phyloP scores from a whole-genome alignment of 1,284 basidiomycete genomes.

The Ganoderma meredithae region DNA sequence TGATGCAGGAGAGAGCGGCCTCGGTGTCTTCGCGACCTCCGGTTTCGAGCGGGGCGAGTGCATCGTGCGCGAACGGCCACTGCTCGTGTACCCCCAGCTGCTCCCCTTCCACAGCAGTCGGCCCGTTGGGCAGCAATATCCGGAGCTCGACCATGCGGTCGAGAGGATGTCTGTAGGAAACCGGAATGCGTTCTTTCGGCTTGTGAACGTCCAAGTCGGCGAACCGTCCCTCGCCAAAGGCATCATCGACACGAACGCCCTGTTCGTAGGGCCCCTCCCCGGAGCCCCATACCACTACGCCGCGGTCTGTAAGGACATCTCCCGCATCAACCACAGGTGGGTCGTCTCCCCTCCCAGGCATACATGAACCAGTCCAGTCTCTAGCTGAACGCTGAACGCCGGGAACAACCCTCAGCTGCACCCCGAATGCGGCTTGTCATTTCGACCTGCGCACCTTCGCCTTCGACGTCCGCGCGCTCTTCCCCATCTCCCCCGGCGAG shows the following conservation, averaged over 20 bases:
- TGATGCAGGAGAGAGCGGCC: slow-evolving; percentile 11
- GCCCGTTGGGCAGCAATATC: slow-evolving; percentile 14
- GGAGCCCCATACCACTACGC: slow-evolving; percentile 18
- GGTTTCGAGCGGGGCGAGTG: slow-evolving; percentile 22
- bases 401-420: slow-evolving; percentile 26
- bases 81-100: slow-evolving; percentile 27
- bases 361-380: background rate
- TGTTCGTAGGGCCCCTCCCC: slow-evolving; percentile 24
- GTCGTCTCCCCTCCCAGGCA: background rate
- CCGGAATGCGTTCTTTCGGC: slow-evolving; percentile 18
- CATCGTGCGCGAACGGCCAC: slow-evolving; percentile 28
- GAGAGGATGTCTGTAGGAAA: background rate
- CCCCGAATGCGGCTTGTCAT: slow-evolving; percentile 29
- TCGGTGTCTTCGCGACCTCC: slow-evolving; percentile 26
- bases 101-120: slow-evolving; percentile 13
- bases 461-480: slow-evolving; percentile 29
- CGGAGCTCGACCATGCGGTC: slow-evolving; percentile 18
- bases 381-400: background rate
- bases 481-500: slow-evolving; percentile 25
- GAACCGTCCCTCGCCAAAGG: slow-evolving; percentile 20
- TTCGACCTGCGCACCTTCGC: slow-evolving; percentile 30
- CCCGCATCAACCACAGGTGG: slow-evolving; percentile 37
- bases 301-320: slow-evolving; percentile 31
- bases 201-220: slow-evolving; percentile 19
- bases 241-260: slow-evolving; percentile 34